Evolutionary conservation across 805 yeast species (phyloP).

Genomic region (Wickerhamiella kurtzmanii): DNA sequence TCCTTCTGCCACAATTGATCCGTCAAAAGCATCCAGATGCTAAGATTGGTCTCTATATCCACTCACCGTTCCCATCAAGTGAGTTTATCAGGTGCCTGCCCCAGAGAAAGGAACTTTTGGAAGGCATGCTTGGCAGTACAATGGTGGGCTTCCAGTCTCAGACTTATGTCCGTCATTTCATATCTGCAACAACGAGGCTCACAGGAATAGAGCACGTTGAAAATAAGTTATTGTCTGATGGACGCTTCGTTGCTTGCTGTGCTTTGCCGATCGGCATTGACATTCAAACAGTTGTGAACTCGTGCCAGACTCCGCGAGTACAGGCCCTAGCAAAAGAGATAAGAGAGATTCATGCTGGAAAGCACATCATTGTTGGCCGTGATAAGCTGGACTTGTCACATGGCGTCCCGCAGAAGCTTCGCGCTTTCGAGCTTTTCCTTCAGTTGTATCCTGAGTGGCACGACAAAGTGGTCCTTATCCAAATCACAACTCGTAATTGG

Average conservation of each 20-base stretch:
- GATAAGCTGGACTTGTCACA: slow-evolving; percentile 85
- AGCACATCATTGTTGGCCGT: slow-evolving; percentile 78
- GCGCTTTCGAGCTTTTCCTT: slow-evolving; percentile 79
- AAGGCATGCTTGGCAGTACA: slow-evolving; percentile 86
- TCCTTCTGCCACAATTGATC: slow-evolving; percentile 69
- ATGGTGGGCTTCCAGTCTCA: slow-evolving; percentile 75
- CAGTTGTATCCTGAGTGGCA: slow-evolving; percentile 90
- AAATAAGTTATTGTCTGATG: slow-evolving; percentile 51
- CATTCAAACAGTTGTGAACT: slow-evolving; percentile 49
- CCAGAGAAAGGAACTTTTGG: slow-evolving; percentile 66
- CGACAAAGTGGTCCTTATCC: slow-evolving; percentile 73
- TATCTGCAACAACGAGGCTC: slow-evolving; percentile 78
- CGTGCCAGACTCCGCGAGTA: slow-evolving; percentile 34
- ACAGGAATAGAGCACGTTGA: slow-evolving; percentile 54
- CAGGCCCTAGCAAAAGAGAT: slow-evolving; percentile 49
- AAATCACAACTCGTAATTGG: slow-evolving; percentile 73
- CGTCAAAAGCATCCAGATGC: slow-evolving; percentile 66
- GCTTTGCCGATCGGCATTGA: slow-evolving; percentile 87
- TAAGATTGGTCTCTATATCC: slow-evolving; percentile 64
- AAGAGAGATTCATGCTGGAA: slow-evolving; percentile 30
- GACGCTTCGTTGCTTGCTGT: slow-evolving; percentile 58
- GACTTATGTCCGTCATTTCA: slow-evolving; percentile 79
- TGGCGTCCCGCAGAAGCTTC: slow-evolving; percentile 85
- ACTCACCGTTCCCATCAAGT: slow-evolving; percentile 88
- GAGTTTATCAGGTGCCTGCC: slow-evolving; percentile 87